Evolutionary conservation across 2,329 filamentous ascomycete genomes (phyloP).

Genomic region (Penicillium frequentans): DNA sequence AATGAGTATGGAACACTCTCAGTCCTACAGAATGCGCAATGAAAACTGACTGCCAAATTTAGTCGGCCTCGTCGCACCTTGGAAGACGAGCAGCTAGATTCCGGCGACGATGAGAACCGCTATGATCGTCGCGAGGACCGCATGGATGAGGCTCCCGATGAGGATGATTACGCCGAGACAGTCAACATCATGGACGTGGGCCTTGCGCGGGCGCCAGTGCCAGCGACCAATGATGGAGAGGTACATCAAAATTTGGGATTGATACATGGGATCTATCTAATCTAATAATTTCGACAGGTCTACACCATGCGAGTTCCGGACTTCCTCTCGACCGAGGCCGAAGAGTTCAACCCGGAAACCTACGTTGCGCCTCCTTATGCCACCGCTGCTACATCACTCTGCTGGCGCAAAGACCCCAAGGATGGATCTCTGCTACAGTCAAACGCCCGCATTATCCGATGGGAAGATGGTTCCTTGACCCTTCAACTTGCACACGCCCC

Average conservation of each 20-base stretch:
- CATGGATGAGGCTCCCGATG: constrained; percentile 46
- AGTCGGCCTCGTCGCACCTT: constrained; percentile 48
- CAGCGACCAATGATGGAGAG: constrained; percentile 49
- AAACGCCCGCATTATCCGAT: constrained; percentile 64
- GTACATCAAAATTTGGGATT: constrained; percentile 18
- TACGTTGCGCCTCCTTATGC: constrained; percentile 64
- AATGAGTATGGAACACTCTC: constrained; percentile 29
- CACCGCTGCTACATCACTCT: constrained; percentile 63
- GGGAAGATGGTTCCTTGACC: constrained; percentile 67
- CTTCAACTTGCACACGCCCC: constrained; percentile 65
- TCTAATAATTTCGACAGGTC: constrained; percentile 40
- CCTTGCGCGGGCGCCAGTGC: constrained; percentile 58
- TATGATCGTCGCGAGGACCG: constrained; percentile 51
- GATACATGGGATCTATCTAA: neutral
- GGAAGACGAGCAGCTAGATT: constrained; percentile 64
- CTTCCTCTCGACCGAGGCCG: constrained; percentile 62
- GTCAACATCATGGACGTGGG: constrained; percentile 57
- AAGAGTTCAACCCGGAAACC: constrained; percentile 60
- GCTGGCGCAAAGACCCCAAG: constrained; percentile 65
- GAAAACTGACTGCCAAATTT: constrained; percentile 12
- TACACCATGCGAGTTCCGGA: constrained; percentile 65
- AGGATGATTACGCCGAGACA: constrained; percentile 46
- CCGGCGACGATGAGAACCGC: constrained; percentile 61
- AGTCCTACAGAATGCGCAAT: neutral
- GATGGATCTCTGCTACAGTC: constrained; percentile 60